A percentile compares a stretch with the other conserved stretches of the same genome.
Conservation (phyloP, 1,284 basidiomycete species). For the Testicularia cyperi region DNA sequence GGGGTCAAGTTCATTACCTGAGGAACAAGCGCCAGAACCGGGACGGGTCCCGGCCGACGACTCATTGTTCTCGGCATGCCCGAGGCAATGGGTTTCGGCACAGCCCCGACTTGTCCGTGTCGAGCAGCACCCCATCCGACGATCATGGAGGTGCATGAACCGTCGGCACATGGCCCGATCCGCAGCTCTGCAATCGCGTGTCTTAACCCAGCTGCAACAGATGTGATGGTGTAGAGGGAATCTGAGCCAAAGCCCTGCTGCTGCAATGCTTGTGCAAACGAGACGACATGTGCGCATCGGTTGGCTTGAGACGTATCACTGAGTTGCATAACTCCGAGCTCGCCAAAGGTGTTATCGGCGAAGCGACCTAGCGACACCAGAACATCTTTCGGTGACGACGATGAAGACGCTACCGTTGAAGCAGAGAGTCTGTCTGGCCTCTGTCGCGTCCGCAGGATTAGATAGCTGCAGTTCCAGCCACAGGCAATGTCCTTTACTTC, state of each 20-base stretch:
- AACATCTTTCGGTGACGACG: conserved; percentile 2
- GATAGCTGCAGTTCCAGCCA: conserved; percentile 38
- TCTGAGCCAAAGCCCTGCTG: conserved; percentile 4
- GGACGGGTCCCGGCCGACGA: too few relatives aligned
- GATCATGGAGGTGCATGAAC: conserved; percentile 2
- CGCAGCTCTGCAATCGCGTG: conserved; percentile 15
- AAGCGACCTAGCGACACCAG: conserved; percentile 22
- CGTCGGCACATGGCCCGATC: not conserved
- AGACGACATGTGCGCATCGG: conserved; percentile 9
- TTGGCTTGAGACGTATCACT: not conserved
- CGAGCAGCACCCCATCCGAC: conserved; percentile 35
- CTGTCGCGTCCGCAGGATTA: conserved; percentile 11
- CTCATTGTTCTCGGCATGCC: too few relatives aligned
- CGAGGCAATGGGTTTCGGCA: conserved; percentile 1
- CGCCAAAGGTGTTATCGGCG: conserved; percentile 25
- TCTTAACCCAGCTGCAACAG: conserved; percentile 16
- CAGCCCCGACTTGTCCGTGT: conserved; percentile 20
- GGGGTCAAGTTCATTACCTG: too few relatives aligned
- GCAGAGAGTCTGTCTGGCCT: too few relatives aligned
- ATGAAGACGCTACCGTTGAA: too few relatives aligned
- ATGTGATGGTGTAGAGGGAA: conserved; percentile 1
- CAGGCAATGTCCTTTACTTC: conserved; percentile 12
- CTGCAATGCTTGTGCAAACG: conserved; percentile 6
- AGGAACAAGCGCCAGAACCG: too few relatives aligned
- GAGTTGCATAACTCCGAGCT: conserved; percentile 9